Percentiles rank a stretch among this genome's conserved stretches.
Evolutionary conservation across 306 rosid species (phyloP).

Genomic region (Styphnolobium japonicum): DNA sequence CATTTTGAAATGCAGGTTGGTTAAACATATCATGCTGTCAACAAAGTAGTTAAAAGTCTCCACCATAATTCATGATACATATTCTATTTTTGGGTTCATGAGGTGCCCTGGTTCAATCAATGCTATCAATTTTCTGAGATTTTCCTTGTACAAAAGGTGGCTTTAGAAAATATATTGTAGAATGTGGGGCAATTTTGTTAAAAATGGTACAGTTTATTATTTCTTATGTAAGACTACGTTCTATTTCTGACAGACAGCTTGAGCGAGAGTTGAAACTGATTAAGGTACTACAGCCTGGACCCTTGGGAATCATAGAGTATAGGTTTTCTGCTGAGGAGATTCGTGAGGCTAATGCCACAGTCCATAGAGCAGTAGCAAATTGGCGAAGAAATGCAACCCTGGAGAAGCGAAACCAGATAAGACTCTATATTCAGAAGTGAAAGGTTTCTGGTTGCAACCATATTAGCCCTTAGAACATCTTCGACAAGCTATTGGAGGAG

Average conservation of each 20-base stretch:
- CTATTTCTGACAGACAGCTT: slow-evolving; percentile 47
- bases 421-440: slow-evolving; percentile 54
- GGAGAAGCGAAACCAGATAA: slow-evolving; percentile 37
- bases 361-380: slow-evolving; percentile 62
- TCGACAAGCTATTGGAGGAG: neutral
- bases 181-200: neutral
- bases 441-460: neutral
- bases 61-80: neutral
- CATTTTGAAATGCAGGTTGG: neutral
- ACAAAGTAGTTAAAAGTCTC: neutral
- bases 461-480: neutral
- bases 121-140: neutral
- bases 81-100: slow-evolving; percentile 5
- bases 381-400: slow-evolving; percentile 64
- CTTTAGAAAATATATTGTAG: neutral
- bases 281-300: slow-evolving; percentile 91
- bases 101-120: neutral
- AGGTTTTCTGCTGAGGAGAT: slow-evolving; percentile 80
- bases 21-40: neutral
- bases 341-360: slow-evolving; percentile 52
- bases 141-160: neutral
- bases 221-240: slow-evolving; percentile 17
- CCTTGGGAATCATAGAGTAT: slow-evolving; percentile 82
- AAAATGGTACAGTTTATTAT: neutral
- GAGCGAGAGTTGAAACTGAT: slow-evolving; percentile 90